Percentiles rank a stretch among this genome's conserved stretches.
Conservation (phyloP, 768 basidiomycete species). For the Russula lepida region DNA sequence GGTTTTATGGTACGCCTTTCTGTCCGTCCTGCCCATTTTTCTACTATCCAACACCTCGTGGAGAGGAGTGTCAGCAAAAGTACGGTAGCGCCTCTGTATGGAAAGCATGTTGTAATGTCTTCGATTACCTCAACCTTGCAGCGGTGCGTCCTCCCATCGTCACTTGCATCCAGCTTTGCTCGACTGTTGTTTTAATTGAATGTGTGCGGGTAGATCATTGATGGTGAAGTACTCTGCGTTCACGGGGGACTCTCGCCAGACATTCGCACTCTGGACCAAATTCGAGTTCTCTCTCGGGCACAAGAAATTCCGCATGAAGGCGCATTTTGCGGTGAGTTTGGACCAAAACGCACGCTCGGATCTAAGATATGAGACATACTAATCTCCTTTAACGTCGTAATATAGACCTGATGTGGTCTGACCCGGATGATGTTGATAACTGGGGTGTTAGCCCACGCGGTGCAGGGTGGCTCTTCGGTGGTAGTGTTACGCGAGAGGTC, state of each 20-base stretch:
- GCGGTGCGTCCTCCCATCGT: conserved; percentile 47
- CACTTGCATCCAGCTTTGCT: background rate
- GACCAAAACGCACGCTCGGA: background rate
- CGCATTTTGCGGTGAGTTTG: conserved; percentile 77
- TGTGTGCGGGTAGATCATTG: conserved; percentile 65
- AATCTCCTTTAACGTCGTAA: background rate
- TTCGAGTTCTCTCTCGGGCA: conserved; percentile 85
- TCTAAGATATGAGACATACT: background rate
- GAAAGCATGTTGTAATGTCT: conserved; percentile 96
- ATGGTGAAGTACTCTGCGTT: conserved; percentile 86
- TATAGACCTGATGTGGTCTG: conserved; percentile 95
- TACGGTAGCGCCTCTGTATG: conserved; percentile 93
- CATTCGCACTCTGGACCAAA: conserved; percentile 90
- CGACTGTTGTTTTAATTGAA: background rate
- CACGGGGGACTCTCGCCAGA: conserved; percentile 96
- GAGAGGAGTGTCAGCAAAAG: conserved; percentile 97
- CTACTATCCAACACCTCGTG: conserved; percentile 7
- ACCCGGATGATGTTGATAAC: conserved; percentile 89
- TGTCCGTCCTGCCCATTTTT: background rate
- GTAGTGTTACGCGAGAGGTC: conserved; percentile 77
- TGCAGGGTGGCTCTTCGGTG: conserved; percentile 93
- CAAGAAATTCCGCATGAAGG: conserved; percentile 99
- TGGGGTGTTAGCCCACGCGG: conserved; percentile 97
- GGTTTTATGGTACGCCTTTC: conserved; percentile 77
- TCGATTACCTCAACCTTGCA: conserved; percentile 91